These are phyloP conservation scores for Microstegium vimineum DNA, from an alignment of 176 grass and related monocot species.

Conservation along the genomic window DNA sequence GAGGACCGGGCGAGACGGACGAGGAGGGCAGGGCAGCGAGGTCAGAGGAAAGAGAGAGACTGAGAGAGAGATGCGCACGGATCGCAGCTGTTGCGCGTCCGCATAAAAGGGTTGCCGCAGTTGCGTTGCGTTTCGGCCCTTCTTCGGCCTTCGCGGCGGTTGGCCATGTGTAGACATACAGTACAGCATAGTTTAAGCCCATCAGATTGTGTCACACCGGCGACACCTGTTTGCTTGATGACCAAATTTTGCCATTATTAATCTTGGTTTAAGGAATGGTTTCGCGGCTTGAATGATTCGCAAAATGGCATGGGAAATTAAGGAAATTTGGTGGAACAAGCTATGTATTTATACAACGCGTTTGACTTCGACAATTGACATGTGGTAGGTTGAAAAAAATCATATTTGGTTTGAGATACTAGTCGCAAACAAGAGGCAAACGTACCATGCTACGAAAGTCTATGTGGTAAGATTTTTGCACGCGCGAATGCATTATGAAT, in stretches of 20 bases:
- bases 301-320: background rate
- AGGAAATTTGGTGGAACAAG: background rate
- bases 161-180: background rate
- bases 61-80: conserved; percentile 4
- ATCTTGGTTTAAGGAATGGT: background rate
- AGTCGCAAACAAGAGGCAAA: background rate
- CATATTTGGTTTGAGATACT: background rate
- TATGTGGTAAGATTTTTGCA: background rate
- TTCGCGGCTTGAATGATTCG: background rate
- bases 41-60: conserved; percentile 44
- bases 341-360: too few relatives aligned
- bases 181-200: conserved; percentile 22
- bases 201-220: background rate
- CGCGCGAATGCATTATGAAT: background rate
- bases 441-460: background rate
- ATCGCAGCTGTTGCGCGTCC: conserved; percentile 8
- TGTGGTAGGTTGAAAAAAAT: background rate
- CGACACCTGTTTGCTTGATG: background rate
- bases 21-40: conserved; percentile 20
- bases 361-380: background rate
- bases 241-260: background rate
- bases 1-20: conserved; percentile 20
- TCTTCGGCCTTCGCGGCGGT: background rate
- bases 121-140: too few relatives aligned
- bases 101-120: background rate